Base-by-base conservation (phyloP, 768 basidiomycete species). In the Cytidiella melzeri region DNA sequence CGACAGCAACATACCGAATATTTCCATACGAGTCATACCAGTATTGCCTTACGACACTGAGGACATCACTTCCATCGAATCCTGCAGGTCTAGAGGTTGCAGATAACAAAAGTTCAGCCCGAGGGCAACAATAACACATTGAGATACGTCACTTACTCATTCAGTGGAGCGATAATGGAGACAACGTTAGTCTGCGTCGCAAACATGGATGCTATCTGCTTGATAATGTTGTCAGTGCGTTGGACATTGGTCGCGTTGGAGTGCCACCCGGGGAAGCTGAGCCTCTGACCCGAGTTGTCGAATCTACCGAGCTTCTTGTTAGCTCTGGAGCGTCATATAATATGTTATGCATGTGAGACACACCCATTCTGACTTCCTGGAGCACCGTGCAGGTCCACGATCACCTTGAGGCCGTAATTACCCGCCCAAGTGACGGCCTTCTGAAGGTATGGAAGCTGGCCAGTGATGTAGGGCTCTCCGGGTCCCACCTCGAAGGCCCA, bases 361-460 rank as follows among this genome's bases (percentile, higher is more conserved):
- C 49, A 84, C 85, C 81, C 87, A 55, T 90, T 89, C 65, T 92
- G 87, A 62, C 84, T 87, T 13, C 92, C 92, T 1, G 92, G 88
- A 25, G 80, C 89, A 48, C 78, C 78, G 72, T 68, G 66, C 47
- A 61, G 74, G 68, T 93, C 92, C 34, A 95, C 62, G 41, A 95
- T 83, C 25, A 94, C 68, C 58, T 92, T 93, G 41, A 97, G 63
- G 7, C 83, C 82, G 56, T 87, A 65, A 21, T 73, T 72, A 40
- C 67, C 66, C 1, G 92, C 92, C 81, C 89, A 92, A 20, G 62
- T 62, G 40, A 87, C 74, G 6, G 87, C 87, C 36, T 80, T 75
- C 53, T 70, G 55, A 19, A 91, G 68, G 66, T 84, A 90, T 18
- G 80, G 74, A 27, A 86, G 68, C 62, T 90, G 88, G 11, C 88